phyloP scores from a whole-genome alignment of 805 yeast species.

The Debaryomyces castellii region DNA sequence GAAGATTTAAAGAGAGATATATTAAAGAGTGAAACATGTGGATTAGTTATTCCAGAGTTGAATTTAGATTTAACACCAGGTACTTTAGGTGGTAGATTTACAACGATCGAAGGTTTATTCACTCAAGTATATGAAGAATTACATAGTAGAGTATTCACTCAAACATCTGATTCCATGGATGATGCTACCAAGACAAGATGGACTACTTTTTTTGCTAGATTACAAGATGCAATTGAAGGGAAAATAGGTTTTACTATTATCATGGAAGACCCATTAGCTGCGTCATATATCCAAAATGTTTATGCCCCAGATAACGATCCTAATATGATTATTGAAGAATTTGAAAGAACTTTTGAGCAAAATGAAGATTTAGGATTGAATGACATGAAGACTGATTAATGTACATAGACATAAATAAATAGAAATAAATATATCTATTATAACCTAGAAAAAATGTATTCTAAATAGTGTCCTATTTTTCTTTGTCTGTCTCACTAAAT shows the following conservation, averaged over 20 bases:
- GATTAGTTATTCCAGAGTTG: conserved; percentile 81
- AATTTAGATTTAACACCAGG: conserved; percentile 91
- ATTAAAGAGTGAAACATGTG: conserved; percentile 91
- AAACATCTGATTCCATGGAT: conserved; percentile 91
- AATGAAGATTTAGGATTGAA: conserved; percentile 88
- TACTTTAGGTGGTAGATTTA: conserved; percentile 96
- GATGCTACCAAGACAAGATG: conserved; percentile 74
- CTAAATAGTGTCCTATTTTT: too few species aligned
- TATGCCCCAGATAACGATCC: conserved; percentile 99
- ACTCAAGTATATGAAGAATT: conserved; percentile 89
- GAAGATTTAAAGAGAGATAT: conserved; percentile 95
- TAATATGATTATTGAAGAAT: conserved; percentile 87
- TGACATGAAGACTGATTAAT: conserved; percentile 43
- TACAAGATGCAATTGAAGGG: conserved; percentile 81
- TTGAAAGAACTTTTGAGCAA: conserved; percentile 83
- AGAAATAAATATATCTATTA: conserved; percentile 1
- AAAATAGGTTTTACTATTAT: conserved; percentile 76
- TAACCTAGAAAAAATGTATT: too few species aligned
- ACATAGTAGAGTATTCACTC: conserved; percentile 77
- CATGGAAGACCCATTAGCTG: conserved; percentile 94
- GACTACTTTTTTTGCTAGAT: conserved; percentile 70
- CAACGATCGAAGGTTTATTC: conserved; percentile 92
- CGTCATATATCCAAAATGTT: conserved; percentile 95
- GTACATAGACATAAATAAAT: neutral
- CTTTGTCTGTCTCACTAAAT: conserved; percentile 2